Conservation (phyloP, 2,329 filamentous ascomycete genomes). For the Talaromyces sp. region DNA sequence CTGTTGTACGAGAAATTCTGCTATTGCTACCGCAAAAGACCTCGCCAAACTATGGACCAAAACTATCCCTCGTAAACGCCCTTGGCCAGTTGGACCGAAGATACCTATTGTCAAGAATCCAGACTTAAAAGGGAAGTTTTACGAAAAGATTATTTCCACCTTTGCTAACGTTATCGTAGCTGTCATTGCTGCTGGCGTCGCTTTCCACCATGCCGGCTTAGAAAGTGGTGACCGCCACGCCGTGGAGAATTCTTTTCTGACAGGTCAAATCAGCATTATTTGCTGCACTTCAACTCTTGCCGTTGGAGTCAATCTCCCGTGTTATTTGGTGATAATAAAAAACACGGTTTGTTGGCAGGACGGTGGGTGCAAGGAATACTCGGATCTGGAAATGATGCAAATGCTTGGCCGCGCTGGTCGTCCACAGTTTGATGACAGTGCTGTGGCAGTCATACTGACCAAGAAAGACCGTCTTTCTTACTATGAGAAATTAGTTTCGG, state of each 20-base stretch:
- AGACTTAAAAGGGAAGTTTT: slow-evolving; percentile 51
- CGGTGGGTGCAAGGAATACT: slow-evolving; percentile 60
- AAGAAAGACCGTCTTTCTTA: slow-evolving; percentile 55
- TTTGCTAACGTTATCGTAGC: slow-evolving; percentile 24
- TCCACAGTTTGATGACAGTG: slow-evolving; percentile 74
- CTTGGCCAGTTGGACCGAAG: slow-evolving; percentile 58
- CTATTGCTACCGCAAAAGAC: slow-evolving; percentile 60
- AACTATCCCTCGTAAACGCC: slow-evolving; percentile 45
- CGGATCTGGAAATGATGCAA: slow-evolving; percentile 81
- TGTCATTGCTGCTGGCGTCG: slow-evolving; percentile 56
- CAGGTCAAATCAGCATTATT: slow-evolving; percentile 69
- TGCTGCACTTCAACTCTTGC: slow-evolving; percentile 84
- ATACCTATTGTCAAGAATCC: slow-evolving; percentile 49
- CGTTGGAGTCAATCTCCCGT: slow-evolving; percentile 77
- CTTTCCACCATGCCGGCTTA: slow-evolving; percentile 77
- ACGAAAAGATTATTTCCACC: not conserved
- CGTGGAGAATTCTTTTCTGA: slow-evolving; percentile 63
- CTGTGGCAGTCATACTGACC: slow-evolving; percentile 74
- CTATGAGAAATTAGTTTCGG: slow-evolving; percentile 70
- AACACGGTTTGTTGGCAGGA: slow-evolving; percentile 65
- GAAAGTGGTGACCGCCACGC: slow-evolving; percentile 56
- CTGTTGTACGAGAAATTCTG: slow-evolving; percentile 69
- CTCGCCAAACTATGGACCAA: slow-evolving; percentile 61
- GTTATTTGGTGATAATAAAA: slow-evolving; percentile 77
- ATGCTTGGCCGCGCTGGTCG: slow-evolving; percentile 82